Base-by-base conservation (phyloP, 164 flowering plant genomes). In the Houttuynia cordata region DNA sequence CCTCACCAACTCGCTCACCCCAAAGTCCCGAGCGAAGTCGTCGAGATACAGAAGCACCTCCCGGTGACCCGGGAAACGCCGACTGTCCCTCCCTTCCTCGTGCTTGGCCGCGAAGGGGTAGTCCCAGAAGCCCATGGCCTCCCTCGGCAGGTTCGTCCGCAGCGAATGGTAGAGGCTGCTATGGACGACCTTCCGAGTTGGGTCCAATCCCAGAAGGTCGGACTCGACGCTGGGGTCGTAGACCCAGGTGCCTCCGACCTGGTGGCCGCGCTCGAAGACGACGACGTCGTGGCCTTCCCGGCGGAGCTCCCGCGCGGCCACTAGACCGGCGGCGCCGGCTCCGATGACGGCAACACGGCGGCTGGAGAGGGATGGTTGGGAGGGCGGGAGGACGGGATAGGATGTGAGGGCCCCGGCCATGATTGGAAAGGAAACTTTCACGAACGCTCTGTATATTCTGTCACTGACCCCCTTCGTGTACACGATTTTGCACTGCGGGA, bases 121-220 rank as follows among this genome's bases (percentile, higher is more conserved):
- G 25, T 76, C 93, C 24, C 70, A 66, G 58, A 74, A 86, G 3
- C 97, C 97, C 97, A 91, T 91, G 20, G 45, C 51, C 61, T 84
- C 87, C 30, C 97, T 65, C 10, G 97, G 96, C 40, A 91, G 80
- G 65, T 91, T 91, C 51, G 91, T 83, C 13, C 97, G 83, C 19
- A 91, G 91, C 8, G 96, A 91, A 0, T 72, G 66, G 77, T 86
- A 89, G 56, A 91, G 80, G 71, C 96, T 88, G 30, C 76, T 41
- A 42, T 79, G 95, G 59, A 87, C 79, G 15, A 75, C 49, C 18
- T 52, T 58, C 12, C 98, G 82, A 24, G 59, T 57, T 55, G 88
- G 91, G 68, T 87, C 80, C 25, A 71, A 59, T 0, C 97, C 82
- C 0, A 88, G 24, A 0, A 75, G 86, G 69, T 91, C 98, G 12